Conservation (phyloP, 2,329 filamentous ascomycete genomes). For the Phaeosphaeriaceae sp. region DNA sequence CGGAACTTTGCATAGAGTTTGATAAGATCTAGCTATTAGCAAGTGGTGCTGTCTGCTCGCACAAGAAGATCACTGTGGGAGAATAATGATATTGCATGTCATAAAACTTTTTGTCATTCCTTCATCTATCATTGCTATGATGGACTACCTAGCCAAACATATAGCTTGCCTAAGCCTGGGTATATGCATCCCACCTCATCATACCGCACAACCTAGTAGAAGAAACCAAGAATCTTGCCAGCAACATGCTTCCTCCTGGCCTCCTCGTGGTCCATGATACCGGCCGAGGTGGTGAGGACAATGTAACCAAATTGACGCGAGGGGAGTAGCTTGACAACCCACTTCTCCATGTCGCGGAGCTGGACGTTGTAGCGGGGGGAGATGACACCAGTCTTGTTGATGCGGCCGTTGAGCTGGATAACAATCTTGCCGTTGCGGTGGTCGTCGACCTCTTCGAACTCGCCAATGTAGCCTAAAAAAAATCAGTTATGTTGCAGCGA, state of each 20-base stretch:
- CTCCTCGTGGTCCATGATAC: conserved; percentile 99
- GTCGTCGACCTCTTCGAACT: conserved; percentile 99
- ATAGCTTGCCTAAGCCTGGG: conserved; percentile 33
- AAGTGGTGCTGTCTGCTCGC: too few species aligned
- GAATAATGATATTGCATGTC: conserved; percentile 1
- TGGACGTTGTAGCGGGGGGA: conserved; percentile 99
- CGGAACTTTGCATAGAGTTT: not conserved
- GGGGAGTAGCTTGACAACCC: conserved; percentile 98
- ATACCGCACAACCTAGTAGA: conserved; percentile 72
- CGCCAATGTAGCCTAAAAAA: conserved; percentile 88
- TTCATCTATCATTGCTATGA: conserved; percentile 38
- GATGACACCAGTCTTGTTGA: conserved; percentile 99
- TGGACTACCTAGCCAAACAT: conserved; percentile 35
- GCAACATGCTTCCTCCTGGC: conserved; percentile 98
- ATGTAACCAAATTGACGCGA: conserved; percentile 99
- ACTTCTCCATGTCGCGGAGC: conserved; percentile 98
- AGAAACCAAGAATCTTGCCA: conserved; percentile 99
- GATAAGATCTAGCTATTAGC: too few species aligned
- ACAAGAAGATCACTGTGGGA: not conserved
- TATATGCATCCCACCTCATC: conserved; percentile 39
- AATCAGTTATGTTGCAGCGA: conserved; percentile 83
- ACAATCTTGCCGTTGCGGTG: conserved; percentile 99
- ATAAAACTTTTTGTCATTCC: conserved; percentile 40
- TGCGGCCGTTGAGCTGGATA: conserved; percentile 97
- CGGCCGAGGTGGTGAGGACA: conserved; percentile 97